phyloP scores from a whole-genome alignment of 2,329 filamentous ascomycete genomes.

The Nemania diffusa region DNA sequence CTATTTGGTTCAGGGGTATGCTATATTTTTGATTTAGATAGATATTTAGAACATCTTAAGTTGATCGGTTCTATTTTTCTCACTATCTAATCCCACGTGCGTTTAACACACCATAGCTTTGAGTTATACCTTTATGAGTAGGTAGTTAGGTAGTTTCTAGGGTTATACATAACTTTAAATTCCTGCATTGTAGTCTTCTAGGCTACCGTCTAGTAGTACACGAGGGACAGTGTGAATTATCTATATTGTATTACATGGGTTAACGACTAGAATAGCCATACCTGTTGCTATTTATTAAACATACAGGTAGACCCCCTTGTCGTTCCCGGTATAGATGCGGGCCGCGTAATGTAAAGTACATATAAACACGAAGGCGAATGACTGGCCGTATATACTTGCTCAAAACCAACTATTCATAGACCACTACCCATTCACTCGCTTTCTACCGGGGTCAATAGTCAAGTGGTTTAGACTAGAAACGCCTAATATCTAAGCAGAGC shows the following conservation, averaged over 20 bases:
- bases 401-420: neutral
- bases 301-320: too few relatives aligned
- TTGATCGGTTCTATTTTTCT: neutral
- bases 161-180: neutral
- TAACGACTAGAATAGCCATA: too few relatives aligned
- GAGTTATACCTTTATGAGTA: neutral
- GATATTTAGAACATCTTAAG: neutral
- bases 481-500: slow-evolving; percentile 64
- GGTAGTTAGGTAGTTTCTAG: neutral
- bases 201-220: neutral
- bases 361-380: neutral
- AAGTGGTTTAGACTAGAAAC: neutral
- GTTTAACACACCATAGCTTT: neutral
- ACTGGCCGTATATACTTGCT: neutral
- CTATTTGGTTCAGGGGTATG: neutral
- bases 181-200: neutral
- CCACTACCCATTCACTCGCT: neutral
- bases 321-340: too few relatives aligned
- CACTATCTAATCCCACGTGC: neutral
- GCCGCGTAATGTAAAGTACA: too few relatives aligned
- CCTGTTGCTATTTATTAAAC: too few relatives aligned
- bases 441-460: neutral
- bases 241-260: too few relatives aligned
- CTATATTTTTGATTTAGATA: neutral
- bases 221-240: neutral